Evolutionary conservation across 179 eudicot genomes (phyloP).

Genomic region (Silene vulgaris): DNA sequence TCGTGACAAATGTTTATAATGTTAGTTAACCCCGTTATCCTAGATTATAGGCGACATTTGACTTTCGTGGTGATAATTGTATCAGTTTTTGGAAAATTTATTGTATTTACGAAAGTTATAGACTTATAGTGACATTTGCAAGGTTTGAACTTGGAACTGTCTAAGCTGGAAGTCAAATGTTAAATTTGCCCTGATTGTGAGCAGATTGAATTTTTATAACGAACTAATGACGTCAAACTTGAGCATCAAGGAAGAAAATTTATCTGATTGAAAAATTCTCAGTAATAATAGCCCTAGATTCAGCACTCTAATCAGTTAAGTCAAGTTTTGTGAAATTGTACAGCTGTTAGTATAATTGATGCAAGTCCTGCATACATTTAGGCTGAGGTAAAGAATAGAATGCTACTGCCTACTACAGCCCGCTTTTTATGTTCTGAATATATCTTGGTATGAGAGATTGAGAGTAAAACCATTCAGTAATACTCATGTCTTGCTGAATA

Average conservation of each 20-base stretch:
- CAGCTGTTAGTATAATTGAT: neutral
- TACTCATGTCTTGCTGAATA: neutral
- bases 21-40: neutral
- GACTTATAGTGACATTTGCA: no score
- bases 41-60: neutral
- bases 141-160: no score
- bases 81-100: no score
- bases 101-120: neutral
- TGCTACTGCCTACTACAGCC: neutral
- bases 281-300: neutral
- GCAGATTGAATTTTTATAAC: neutral
- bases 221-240: neutral
- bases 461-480: neutral
- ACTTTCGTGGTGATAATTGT: neutral
- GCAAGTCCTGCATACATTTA: neutral
- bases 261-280: neutral
- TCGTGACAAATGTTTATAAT: neutral
- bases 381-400: neutral
- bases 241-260: neutral
- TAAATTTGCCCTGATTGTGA: neutral
- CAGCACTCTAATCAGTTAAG: neutral
- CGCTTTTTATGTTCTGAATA: neutral
- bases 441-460: neutral
- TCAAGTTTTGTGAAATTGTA: neutral
- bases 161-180: neutral